These are phyloP conservation scores for Camelina sativa DNA, from an alignment of 345 rosid genomes.

Conservation along the genomic window DNA sequence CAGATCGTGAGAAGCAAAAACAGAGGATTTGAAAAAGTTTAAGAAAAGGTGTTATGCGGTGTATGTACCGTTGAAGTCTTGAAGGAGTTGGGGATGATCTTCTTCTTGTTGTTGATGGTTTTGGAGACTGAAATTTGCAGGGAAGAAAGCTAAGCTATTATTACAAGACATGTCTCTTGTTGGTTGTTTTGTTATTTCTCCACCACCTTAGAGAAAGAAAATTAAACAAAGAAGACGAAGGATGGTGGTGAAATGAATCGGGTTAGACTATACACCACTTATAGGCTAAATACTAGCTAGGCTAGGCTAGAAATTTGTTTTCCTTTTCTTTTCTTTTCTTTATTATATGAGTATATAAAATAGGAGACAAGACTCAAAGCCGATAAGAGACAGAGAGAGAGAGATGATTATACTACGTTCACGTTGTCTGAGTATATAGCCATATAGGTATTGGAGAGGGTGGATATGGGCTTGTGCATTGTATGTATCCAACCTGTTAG, in stretches of 20 bases:
- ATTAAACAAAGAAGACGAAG: slow-evolving; percentile 1
- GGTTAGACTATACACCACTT: slow-evolving; percentile 34
- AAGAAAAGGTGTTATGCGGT: not conserved
- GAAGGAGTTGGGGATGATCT: slow-evolving; percentile 60
- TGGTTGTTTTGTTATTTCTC: slow-evolving; percentile 8
- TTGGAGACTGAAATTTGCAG: slow-evolving; percentile 80
- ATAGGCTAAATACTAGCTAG: slow-evolving; percentile 32
- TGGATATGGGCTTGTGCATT: slow-evolving; percentile 12
- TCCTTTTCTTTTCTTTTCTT: slow-evolving; percentile 1
- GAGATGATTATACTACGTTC: not conserved
- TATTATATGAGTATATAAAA: slow-evolving; percentile 28
- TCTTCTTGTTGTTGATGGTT: slow-evolving; percentile 66
- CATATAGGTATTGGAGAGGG: not conserved
- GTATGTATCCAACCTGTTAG: not conserved
- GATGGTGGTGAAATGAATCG: slow-evolving; percentile 35
- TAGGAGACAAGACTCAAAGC: slow-evolving; percentile 23
- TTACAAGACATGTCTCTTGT: slow-evolving; percentile 58
- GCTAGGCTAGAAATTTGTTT: slow-evolving; percentile 14
- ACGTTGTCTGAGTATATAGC: no score
- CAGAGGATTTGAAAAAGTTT: not conserved
- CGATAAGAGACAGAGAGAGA: not conserved
- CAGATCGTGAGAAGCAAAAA: slow-evolving; percentile 6
- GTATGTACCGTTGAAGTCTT: slow-evolving; percentile 68
- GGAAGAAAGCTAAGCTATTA: slow-evolving; percentile 88
- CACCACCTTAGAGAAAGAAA: not conserved